Conservation (phyloP, 2,329 filamentous ascomycete species). For the Diaporthe sp. region DNA sequence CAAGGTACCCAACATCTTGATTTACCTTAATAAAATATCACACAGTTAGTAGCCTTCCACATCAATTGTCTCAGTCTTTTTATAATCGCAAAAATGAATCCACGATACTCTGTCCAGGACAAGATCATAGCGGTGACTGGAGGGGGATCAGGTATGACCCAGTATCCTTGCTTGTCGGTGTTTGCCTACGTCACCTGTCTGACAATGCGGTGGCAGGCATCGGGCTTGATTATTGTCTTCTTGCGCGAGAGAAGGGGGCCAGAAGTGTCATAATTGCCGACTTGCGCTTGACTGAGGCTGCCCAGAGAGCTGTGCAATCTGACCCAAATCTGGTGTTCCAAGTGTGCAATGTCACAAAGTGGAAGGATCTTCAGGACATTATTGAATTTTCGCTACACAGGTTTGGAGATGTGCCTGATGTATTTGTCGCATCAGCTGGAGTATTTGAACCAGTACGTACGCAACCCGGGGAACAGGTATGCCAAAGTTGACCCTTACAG, state of each 20-base stretch:
- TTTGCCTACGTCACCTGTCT: too few relatives aligned
- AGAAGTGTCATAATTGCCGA: conserved; percentile 17
- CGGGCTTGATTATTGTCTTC: conserved; percentile 15
- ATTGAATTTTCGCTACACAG: neutral
- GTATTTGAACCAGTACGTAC: conserved; percentile 14
- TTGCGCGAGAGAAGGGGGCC: conserved; percentile 3
- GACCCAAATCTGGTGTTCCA: conserved; percentile 1
- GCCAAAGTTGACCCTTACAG: neutral
- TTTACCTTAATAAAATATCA: too few relatives aligned
- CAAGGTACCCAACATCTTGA: too few relatives aligned
- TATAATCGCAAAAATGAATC: too few relatives aligned
- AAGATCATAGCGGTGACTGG: conserved; percentile 21
- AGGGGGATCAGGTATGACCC: conserved; percentile 15
- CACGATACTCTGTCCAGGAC: neutral
- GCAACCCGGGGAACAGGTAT: accelerated
- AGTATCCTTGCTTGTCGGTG: too few relatives aligned
- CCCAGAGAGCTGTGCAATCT: neutral
- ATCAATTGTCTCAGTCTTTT: too few relatives aligned
- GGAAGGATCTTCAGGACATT: conserved; percentile 7
- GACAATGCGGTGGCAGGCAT: neutral
- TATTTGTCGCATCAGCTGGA: conserved; percentile 20
- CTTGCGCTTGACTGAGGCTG: neutral
- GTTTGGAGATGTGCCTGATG: neutral
- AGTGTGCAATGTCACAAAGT: conserved; percentile 14
- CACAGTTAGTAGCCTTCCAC: too few relatives aligned